Evolutionary conservation across 805 yeast species (phyloP).

Genomic region (Saccharomycopsis oosterbeekiorum): DNA sequence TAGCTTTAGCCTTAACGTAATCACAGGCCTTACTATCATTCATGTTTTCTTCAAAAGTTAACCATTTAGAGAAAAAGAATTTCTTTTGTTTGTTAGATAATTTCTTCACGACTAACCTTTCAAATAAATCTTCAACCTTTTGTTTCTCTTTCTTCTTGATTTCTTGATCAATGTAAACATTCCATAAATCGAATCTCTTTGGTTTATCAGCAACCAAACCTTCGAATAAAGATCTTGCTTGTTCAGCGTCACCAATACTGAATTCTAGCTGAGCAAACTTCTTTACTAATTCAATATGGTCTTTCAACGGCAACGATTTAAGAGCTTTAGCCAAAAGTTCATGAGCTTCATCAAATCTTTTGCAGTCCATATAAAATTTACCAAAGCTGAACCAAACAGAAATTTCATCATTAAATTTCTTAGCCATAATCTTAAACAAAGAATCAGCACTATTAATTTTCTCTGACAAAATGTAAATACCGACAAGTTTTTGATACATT

Average conservation of each 20-base stretch:
- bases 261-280: slow-evolving; percentile 88
- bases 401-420: slow-evolving; percentile 67
- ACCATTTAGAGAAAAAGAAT: slow-evolving; percentile 91
- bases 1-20: slow-evolving; percentile 85
- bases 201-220: slow-evolving; percentile 86
- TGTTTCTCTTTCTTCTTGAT: slow-evolving; percentile 57
- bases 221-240: slow-evolving; percentile 90
- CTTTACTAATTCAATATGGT: slow-evolving; percentile 69
- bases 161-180: slow-evolving; percentile 90
- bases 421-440: slow-evolving; percentile 55
- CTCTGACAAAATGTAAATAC: slow-evolving; percentile 66
- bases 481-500: slow-evolving; percentile 71
- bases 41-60: slow-evolving; percentile 60
- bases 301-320: slow-evolving; percentile 57
- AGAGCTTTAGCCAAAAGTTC: slow-evolving; percentile 67
- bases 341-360: slow-evolving; percentile 49
- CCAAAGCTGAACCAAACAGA: slow-evolving; percentile 80
- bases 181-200: slow-evolving; percentile 90
- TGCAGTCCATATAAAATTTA: slow-evolving; percentile 56
- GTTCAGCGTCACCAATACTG: slow-evolving; percentile 80
- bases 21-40: slow-evolving; percentile 64
- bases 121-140: slow-evolving; percentile 71
- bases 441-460: slow-evolving; percentile 61
- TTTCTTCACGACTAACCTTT: slow-evolving; percentile 60
- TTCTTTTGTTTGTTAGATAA: slow-evolving; percentile 83